A percentile compares a stretch with the other conserved stretches of the same genome.
Evolutionary conservation across 371 early-diverging fungal genomes (phyloP).

Genomic region (Nematocida displodere): DNA sequence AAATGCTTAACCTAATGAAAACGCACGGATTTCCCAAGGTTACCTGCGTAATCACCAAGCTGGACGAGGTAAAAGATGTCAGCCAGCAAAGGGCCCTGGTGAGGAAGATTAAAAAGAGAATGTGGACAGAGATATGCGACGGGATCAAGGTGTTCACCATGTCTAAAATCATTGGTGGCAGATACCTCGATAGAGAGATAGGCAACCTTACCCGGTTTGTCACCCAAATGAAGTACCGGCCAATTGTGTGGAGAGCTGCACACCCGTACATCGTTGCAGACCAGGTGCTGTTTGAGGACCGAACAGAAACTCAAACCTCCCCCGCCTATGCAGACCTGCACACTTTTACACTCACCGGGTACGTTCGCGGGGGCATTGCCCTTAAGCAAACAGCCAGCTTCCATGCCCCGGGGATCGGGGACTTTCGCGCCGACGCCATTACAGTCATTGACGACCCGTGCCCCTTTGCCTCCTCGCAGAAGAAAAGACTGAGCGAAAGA

Average conservation of each 20-base stretch:
- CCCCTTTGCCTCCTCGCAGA: slow-evolving; percentile 13
- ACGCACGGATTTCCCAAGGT: slow-evolving; percentile 91
- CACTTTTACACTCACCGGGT: slow-evolving; percentile 34
- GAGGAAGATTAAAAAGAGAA: slow-evolving; percentile 55
- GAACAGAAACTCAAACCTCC: neutral
- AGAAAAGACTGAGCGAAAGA: slow-evolving; percentile 48
- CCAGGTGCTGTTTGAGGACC: slow-evolving; percentile 25
- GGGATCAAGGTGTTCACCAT: slow-evolving; percentile 57
- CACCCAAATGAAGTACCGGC: slow-evolving; percentile 59
- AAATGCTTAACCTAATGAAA: slow-evolving; percentile 89
- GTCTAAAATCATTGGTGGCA: slow-evolving; percentile 35
- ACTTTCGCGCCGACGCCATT: slow-evolving; percentile 24
- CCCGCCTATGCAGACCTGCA: neutral
- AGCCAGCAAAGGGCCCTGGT: slow-evolving; percentile 30
- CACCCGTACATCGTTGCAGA: slow-evolving; percentile 62
- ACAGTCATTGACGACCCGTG: slow-evolving; percentile 38
- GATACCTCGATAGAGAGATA: slow-evolving; percentile 49
- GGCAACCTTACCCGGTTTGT: slow-evolving; percentile 39
- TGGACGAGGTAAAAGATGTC: slow-evolving; percentile 31
- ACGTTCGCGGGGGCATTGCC: slow-evolving; percentile 42
- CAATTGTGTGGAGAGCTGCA: slow-evolving; percentile 59
- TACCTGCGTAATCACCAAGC: slow-evolving; percentile 52
- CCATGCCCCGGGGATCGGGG: slow-evolving; percentile 52
- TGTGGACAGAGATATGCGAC: slow-evolving; percentile 57
- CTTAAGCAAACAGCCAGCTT: slow-evolving; percentile 22